Percentiles rank a stretch among this genome's conserved stretches.
phyloP scores from a whole-genome alignment of 768 basidiomycete species.

The Pleurotus ostreatus region DNA sequence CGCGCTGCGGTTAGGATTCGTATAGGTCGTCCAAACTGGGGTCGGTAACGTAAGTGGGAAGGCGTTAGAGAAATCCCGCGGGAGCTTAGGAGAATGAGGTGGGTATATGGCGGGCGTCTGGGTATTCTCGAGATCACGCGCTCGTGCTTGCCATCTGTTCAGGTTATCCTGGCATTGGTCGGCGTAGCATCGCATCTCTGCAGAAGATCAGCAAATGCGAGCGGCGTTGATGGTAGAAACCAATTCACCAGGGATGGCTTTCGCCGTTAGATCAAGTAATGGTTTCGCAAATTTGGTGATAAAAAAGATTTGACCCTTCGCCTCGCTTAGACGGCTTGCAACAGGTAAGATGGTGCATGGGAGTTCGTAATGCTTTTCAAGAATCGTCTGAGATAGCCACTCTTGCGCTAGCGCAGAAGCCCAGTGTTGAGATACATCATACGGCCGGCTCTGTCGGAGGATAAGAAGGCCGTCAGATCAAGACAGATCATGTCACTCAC shows the following conservation, averaged over 20 bases:
- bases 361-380: constrained; percentile 77
- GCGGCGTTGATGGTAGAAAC: background rate
- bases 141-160: constrained; percentile 58
- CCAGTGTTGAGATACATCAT: constrained; percentile 91
- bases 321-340: constrained; percentile 55
- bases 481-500: constrained; percentile 44
- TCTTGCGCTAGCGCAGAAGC: constrained; percentile 83
- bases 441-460: constrained; percentile 73
- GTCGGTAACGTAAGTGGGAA: constrained; percentile 34
- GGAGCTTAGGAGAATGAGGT: constrained; percentile 41
- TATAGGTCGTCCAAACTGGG: constrained; percentile 9
- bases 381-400: constrained; percentile 86
- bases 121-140: constrained; percentile 33
- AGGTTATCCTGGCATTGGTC: constrained; percentile 69
- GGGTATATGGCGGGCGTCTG: constrained; percentile 50
- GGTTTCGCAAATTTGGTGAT: constrained; percentile 80
- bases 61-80: constrained; percentile 31
- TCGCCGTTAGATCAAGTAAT: constrained; percentile 70
- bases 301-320: constrained; percentile 85
- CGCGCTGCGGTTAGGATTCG: too few relatives aligned
- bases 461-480: constrained; percentile 6
- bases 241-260: constrained; percentile 66
- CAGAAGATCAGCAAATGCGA: background rate
- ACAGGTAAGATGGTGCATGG: constrained; percentile 52
- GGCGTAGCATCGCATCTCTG: constrained; percentile 68